Conservation (phyloP, 371 early-diverging fungal species). For the Catenaria anguillulae region DNA sequence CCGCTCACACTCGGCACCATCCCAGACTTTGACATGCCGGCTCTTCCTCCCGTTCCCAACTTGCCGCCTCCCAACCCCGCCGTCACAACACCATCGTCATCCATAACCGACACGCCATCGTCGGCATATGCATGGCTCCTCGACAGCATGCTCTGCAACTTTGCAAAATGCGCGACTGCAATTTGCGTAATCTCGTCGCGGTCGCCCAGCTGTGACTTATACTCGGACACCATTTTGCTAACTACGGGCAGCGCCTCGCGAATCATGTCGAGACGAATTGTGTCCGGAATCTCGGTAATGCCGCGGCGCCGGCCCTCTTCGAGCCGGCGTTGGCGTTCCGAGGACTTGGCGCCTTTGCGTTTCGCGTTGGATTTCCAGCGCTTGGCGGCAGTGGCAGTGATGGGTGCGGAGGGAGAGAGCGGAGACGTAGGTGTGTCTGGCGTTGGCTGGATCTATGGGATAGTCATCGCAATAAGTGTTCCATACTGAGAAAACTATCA, state of each 20-base stretch:
- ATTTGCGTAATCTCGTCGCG: not conserved
- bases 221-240: not conserved
- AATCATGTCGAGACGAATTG: slow-evolving; percentile 5
- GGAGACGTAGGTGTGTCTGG: no score
- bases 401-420: no score
- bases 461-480: no score
- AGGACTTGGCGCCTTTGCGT: not conserved
- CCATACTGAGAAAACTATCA: no score
- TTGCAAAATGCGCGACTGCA: not conserved
- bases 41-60: no score
- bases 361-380: not conserved
- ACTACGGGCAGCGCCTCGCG: slow-evolving; percentile 6
- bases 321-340: not conserved
- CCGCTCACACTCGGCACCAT: no score
- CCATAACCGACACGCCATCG: no score
- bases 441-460: no score
- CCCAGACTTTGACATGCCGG: no score
- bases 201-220: slow-evolving; percentile 4
- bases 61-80: no score
- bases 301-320: not conserved
- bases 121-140: not conserved
- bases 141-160: not conserved
- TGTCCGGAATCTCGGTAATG: slow-evolving; percentile 1
- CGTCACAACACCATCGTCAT: no score
- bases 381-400: no score